Evolutionary conservation across 345 rosid genomes (phyloP), one percentile per base, ranked within the genome.

Genomic region (Aquilaria yunnanensis): DNA sequence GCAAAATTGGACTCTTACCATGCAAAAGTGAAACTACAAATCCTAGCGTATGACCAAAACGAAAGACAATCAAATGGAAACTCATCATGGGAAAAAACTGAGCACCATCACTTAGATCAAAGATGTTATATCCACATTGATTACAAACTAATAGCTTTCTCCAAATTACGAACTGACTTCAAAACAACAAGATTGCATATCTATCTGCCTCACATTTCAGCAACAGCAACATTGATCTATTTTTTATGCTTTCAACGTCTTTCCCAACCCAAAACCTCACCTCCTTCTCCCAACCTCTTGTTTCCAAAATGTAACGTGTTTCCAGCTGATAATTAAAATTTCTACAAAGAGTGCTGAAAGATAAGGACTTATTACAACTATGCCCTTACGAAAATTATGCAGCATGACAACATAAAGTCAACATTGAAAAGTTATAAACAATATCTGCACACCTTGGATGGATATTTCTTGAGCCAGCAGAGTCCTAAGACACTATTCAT

Each of bases 381-480:
- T 47, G 51, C 47, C 51, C 31, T 41, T 46, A 13, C 47, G 12
- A 48, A 62, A 37, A 46, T 14, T 41, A 60, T 31, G 56, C 14
- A 54, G 14, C 51, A 57, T 45, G 5, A 50, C 1, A 33, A 51
- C 62, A 57, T 54, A 59, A 60, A 37, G 43, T 37, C 34, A 12
- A 12, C 13, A 46, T 29, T 47, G 67, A 31, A 16, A 10, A 58
- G 43, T 45, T 53, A 34, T 5, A 53, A 33, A 47, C 14, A 61
- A 10, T 61, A 32, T 32, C 52, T 33, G 66, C 78, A 64, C 79
- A 92, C 97, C 97, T 82, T 86, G 47, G 87, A 82, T 57, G 97
- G 97, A 80, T 72, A 66, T 50, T 68, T 82, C 77, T 81, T 93
- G 76, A 93, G 96, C 98, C 98, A 93, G 72, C 94, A 93, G 69